phyloP scores from a whole-genome alignment of 1,284 basidiomycete genomes.

The Pulveroboletus sp. region DNA sequence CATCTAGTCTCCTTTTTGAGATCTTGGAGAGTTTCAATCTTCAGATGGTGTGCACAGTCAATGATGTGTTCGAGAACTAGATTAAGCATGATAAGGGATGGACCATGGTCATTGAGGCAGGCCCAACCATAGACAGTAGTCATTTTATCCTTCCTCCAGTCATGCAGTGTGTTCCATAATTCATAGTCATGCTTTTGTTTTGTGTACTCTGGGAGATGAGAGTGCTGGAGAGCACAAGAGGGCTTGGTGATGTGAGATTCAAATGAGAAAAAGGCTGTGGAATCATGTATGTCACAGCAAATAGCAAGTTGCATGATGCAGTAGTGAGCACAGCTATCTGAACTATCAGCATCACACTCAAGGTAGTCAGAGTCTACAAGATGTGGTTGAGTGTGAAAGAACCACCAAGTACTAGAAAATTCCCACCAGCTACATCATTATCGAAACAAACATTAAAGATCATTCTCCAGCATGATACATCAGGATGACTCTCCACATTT shows the following conservation, averaged over 20 bases:
- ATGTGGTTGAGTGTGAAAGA: neutral
- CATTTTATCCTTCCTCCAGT: conserved; percentile 6
- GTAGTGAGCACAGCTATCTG: no score
- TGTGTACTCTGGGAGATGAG: neutral
- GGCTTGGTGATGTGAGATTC: neutral
- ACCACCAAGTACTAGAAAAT: no score
- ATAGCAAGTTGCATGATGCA: neutral
- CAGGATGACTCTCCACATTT: conserved; percentile 21
- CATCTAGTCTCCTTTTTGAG: conserved; percentile 11
- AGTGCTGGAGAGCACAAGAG: neutral
- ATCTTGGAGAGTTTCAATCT: conserved; percentile 10
- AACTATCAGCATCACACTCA: conserved; percentile 2
- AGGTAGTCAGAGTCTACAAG: neutral
- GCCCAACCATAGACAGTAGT: neutral
- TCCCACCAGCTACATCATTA: conserved; percentile 21
- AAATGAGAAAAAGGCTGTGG: neutral
- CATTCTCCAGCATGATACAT: conserved; percentile 19
- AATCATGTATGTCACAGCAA: conserved; percentile 10
- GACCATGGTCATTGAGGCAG: conserved; percentile 5
- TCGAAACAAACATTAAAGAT: conserved; percentile 22
- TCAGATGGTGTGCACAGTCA: conserved; percentile 20
- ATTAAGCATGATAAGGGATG: conserved; percentile 24
- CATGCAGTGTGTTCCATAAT: neutral
- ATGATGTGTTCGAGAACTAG: conserved; percentile 22
- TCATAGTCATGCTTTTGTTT: neutral